Base-by-base conservation (phyloP, 2,329 filamentous ascomycete genomes). In the Hypoxylon sp. region DNA sequence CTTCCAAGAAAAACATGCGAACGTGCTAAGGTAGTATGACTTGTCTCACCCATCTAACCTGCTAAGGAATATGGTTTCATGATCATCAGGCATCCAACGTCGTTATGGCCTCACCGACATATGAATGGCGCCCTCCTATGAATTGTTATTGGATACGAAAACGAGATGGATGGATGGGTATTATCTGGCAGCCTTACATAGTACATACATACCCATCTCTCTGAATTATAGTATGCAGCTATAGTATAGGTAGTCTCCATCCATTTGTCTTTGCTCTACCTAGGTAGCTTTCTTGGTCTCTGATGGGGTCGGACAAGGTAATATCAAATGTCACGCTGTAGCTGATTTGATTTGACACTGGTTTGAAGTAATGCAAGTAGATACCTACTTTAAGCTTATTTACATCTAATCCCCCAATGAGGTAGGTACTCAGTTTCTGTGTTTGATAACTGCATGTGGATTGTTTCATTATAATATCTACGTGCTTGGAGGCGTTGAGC, bases 51-150 rank as follows among this genome's bases (percentile, higher is more conserved):
- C 44, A 14, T 8, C 19, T 37, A 24, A 37, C n/a, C 11, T 42
- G 47, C 35, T 61, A 35, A 52, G 46, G 55, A 55, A 65, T 58
- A 68, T 63, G 65, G 54, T 54, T 65, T 17, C 58, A 70, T 63
- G 50, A 62, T 62, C 56, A 55, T 68, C 65, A 68, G 62, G 67
- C 51, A 52, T 55, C 26, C 42, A 26, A 53, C 35, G 31, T 4
- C 39, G n/a, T 29, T 55, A 29, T 65, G 57, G 29, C 52, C 58
- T 70, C 65, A 68, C 65, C 62, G 68, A 70, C 65, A 70, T 63
- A 59, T 65, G 26, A 50, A 65, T 60, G 50, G 44, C 39, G 58
- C 53, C 24, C 52, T 54, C 35, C 19, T 19, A 29, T 10, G 10
- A 24, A 19, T 19, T n/a, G 33, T 61, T 54, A 68, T 70, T 70